Percentiles rank a stretch among this genome's conserved stretches.
Conservation (phyloP, 208 protist species). For the Trypanosoma caninum region DNA sequence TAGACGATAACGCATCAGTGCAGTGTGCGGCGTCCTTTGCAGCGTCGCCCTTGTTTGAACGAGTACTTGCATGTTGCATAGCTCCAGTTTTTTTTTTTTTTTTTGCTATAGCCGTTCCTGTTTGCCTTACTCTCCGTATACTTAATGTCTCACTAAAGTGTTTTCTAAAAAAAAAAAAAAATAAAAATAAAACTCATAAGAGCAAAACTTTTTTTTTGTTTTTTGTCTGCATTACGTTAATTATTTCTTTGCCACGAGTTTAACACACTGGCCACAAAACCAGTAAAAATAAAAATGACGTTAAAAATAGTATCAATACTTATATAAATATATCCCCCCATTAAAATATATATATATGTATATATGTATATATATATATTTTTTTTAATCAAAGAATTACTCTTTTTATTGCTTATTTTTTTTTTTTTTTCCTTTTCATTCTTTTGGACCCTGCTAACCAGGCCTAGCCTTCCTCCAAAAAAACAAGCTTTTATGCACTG, state of each 20-base stretch:
- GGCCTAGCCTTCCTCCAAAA: no score
- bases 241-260: no score
- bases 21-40: constrained; percentile 19
- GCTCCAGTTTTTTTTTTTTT: neutral
- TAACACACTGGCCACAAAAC: neutral
- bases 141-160: neutral
- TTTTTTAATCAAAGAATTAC: no score
- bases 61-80: constrained; percentile 20
- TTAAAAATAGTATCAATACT: constrained; percentile 15
- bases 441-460: no score
- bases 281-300: neutral
- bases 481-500: constrained; percentile 17
- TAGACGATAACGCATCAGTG: constrained; percentile 21
- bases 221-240: no score
- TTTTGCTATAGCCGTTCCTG: neutral
- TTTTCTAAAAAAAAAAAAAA: neutral
- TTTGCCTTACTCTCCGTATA: neutral
- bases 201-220: neutral
- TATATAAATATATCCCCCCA: no score
- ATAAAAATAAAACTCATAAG: neutral
- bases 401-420: no score
- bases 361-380: constrained; percentile 4
- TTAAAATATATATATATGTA: constrained; percentile 20
- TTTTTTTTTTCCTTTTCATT: constrained; percentile 2
- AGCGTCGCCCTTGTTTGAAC: constrained; percentile 14